Base-by-base conservation (phyloP, 306 rosid species). In the Rubus idaeus region DNA sequence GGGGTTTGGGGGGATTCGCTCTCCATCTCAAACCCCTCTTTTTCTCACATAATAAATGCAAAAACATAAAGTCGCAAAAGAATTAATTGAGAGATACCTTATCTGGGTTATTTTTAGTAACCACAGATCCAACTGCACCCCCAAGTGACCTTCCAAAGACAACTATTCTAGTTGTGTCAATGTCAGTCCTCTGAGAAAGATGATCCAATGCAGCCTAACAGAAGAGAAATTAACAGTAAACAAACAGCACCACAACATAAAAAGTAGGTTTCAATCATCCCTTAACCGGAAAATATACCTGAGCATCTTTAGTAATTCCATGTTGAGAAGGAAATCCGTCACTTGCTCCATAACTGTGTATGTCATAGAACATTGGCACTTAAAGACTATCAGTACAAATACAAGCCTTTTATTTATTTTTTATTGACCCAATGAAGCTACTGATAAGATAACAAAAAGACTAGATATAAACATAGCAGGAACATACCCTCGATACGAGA, bases 131-230 rank as follows among this genome's bases (percentile, higher is more conserved):
- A 86, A 96, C 99, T 56, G 99, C 99, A 80, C 98, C 99, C 42
- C 99, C 99, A 68, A 96, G 99, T 66, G 99, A 93, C 86, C 99
- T 87, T 84, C 99, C 99, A 73, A 93, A 96, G 64, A 96, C 94
- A 87, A 96, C 74, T 79, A 96, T 93, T 85, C 93, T 87, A 71
- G 98, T 87, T 20, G 96, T 83, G 81, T 96, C 99, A 68, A 96
- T 91, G 85, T 96, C 99, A 83, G 90, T 78, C 83, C 98, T 87
- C 85, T 91, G 96, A 77, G 87, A 88, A 81, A 96, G 99, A 90
- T 96, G 97, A 74, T 96, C 97, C 90, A 96, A 84, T 44, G 99
- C 99, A 84, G 94, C 97, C 98, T 96, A 82, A 68, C 67, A 81
- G 75, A 52, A 76, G 55, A 75, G 83, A 44, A 71, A 20, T 18